Percentiles rank a stretch among this genome's conserved stretches.
phyloP scores from a whole-genome alignment of 2,329 filamentous ascomycete species.

The Botrytis medusae region DNA sequence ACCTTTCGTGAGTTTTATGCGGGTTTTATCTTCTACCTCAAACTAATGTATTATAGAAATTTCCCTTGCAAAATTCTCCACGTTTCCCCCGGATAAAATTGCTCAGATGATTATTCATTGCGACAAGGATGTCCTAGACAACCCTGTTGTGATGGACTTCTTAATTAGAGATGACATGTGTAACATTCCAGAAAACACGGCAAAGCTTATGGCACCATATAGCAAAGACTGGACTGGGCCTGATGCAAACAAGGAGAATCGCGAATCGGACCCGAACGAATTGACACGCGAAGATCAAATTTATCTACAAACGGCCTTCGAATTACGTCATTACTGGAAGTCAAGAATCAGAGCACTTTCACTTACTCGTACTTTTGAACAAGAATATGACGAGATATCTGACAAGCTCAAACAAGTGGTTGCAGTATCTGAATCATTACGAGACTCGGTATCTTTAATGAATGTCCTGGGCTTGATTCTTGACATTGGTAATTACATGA shows the following conservation, averaged over 20 bases:
- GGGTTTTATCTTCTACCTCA: background rate
- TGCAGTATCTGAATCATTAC: slow-evolving; percentile 79
- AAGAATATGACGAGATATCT: slow-evolving; percentile 89
- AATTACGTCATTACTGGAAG: slow-evolving; percentile 98
- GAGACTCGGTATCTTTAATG: slow-evolving; percentile 91
- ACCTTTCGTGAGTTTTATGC: slow-evolving; percentile 63
- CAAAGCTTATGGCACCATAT: slow-evolving; percentile 91
- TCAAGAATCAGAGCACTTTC: slow-evolving; percentile 89
- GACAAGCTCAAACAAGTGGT: slow-evolving; percentile 84
- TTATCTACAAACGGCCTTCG: slow-evolving; percentile 88
- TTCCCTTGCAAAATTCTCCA: slow-evolving; percentile 89
- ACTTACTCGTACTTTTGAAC: slow-evolving; percentile 78
- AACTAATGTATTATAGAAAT: slow-evolving; percentile 57
- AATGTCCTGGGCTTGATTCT: slow-evolving; percentile 94
- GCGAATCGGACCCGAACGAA: slow-evolving; percentile 84
- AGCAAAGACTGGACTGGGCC: slow-evolving; percentile 95
- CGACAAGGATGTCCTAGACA: slow-evolving; percentile 84
- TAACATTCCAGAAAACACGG: slow-evolving; percentile 84
- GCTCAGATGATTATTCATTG: slow-evolving; percentile 95
- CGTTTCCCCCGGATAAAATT: slow-evolving; percentile 77
- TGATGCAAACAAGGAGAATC: slow-evolving; percentile 71
- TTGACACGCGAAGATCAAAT: slow-evolving; percentile 95
- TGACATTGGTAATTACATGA: slow-evolving; percentile 99
- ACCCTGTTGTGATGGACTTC: slow-evolving; percentile 93
- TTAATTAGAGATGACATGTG: slow-evolving; percentile 89